Evolutionary conservation across 768 basidiomycete species (phyloP), one percentile per base, ranked within the genome.

Genomic region (Tylopilus intermedius): DNA sequence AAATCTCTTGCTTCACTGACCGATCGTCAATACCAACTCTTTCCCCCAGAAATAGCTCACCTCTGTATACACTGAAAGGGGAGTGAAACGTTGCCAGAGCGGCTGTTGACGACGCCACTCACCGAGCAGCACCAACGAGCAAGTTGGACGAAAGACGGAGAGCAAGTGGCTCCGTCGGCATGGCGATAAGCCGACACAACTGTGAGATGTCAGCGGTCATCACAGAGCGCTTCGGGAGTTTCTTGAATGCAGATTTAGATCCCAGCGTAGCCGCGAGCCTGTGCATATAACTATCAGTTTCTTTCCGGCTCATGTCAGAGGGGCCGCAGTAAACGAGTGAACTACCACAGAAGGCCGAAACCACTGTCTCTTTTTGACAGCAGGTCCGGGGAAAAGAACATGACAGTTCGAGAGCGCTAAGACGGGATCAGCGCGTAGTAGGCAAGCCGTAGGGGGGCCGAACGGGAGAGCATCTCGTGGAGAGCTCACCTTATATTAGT

Each of bases 201-300:
- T 88, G 80, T 32, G 81, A 68, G 43, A 95, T 91, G 67, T 95
- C 86, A 33, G 91, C 90, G 3, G 81, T 84, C 60, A 90, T 73
- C n/a, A 94, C 85, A 49, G 89, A 88, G 57, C 85, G 82, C 67
- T 81, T 86, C 3, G 90, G 86, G 4, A 95, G 73, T 62, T 86
- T 92, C 63, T 81, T 90, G 70, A 92, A 88, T 13, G 82, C 80
- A n/a, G 89, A 88, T 71, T 85, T 88, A 8, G 91, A 84, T 39
- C 93, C 93, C 22, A 94, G 74, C 1, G 93, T 95, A 2, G 93
- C 92, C 8, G 90, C 90, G 22, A 95, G 82, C 93, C 93, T 95
- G 53, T 29, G 45, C 55, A 54, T 53, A 50, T 21, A 37, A 29
- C 9, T 4, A 41, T 67, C 38, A 64, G 55, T 45, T 35, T 18